Percentiles rank a stretch among this genome's conserved stretches.
Conservation (phyloP, 805 yeast species). For the Vanderwaltozyma yarrowii region DNA sequence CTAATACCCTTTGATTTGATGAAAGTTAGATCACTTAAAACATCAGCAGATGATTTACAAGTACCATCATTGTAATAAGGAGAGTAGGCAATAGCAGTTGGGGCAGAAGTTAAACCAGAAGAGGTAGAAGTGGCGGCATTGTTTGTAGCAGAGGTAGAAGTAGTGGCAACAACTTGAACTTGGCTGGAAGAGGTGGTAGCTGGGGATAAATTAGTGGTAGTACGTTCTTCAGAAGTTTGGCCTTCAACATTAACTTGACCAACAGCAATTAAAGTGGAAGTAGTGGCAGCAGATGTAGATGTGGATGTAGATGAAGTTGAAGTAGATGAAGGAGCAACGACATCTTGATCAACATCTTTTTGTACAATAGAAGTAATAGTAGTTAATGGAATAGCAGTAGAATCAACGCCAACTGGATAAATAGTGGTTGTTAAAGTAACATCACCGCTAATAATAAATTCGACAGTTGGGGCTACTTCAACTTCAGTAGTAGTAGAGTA, state of each 20-base stretch:
- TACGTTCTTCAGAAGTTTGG: slow-evolving; percentile 2
- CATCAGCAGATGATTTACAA: slow-evolving; percentile 52
- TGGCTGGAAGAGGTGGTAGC: neutral
- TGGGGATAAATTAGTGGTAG: slow-evolving; percentile 9
- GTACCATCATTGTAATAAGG: slow-evolving; percentile 63
- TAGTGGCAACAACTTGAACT: slow-evolving; percentile 5
- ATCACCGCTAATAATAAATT: slow-evolving; percentile 30
- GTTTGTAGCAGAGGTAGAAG: slow-evolving; percentile 6
- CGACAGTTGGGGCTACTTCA: slow-evolving; percentile 34
- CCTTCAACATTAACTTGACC: neutral
- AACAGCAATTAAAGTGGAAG: slow-evolving; percentile 12
- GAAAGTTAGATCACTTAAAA: slow-evolving; percentile 45
- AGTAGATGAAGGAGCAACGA: slow-evolving; percentile 2
- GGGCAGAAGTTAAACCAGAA: slow-evolving; percentile 29
- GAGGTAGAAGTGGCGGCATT: neutral
- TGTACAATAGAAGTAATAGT: slow-evolving; percentile 16
- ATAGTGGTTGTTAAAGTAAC: slow-evolving; percentile 31
- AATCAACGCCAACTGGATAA: slow-evolving; percentile 26
- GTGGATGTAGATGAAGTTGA: slow-evolving; percentile 2
- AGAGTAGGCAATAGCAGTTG: slow-evolving; percentile 58
- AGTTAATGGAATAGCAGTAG: slow-evolving; percentile 29
- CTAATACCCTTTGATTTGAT: slow-evolving; percentile 54
- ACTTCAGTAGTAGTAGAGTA: slow-evolving; percentile 33
- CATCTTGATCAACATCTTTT: slow-evolving; percentile 3
- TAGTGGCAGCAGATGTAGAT: slow-evolving; percentile 17